phyloP scores from a whole-genome alignment of 352 stramenopile species.

The Globisporangium cederbergense region DNA sequence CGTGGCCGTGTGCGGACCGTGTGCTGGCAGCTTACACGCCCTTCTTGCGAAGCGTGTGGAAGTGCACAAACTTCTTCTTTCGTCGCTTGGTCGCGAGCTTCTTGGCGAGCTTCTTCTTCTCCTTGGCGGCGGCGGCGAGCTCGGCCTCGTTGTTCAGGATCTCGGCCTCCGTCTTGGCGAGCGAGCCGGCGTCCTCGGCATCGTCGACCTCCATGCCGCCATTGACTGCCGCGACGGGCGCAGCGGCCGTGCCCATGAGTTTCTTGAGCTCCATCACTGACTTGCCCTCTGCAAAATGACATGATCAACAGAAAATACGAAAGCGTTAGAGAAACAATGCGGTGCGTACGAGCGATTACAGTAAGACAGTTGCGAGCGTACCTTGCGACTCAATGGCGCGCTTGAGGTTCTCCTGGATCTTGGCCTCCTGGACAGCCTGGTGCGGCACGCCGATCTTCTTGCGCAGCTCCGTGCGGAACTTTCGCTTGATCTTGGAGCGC shows the following conservation, averaged over 20 bases:
- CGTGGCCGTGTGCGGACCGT: neutral
- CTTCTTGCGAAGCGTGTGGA: conserved; percentile 87
- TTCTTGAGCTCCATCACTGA: conserved; percentile 70
- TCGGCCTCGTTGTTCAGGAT: conserved; percentile 49
- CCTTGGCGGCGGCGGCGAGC: conserved; percentile 34
- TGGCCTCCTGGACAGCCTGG: conserved; percentile 61
- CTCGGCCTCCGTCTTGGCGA: conserved; percentile 41
- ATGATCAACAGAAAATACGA: neutral
- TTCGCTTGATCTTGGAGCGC: conserved; percentile 89
- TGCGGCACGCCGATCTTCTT: conserved; percentile 79
- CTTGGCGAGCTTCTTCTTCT: conserved; percentile 52
- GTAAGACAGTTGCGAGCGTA: conserved; percentile 13
- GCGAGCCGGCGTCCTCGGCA: conserved; percentile 23
- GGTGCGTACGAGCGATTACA: neutral
- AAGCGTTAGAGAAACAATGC: neutral
- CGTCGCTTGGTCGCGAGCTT: conserved; percentile 41
- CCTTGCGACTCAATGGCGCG: conserved; percentile 69
- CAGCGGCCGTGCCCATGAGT: conserved; percentile 52
- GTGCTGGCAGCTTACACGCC: conserved; percentile 51
- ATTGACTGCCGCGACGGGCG: conserved; percentile 36
- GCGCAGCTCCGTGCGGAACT: conserved; percentile 84
- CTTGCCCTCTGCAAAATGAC: conserved; percentile 29
- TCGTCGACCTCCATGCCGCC: conserved; percentile 40
- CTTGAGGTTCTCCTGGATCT: conserved; percentile 86
- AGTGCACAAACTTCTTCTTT: conserved; percentile 86